Evolutionary conservation across 2,329 filamentous ascomycete species (phyloP).

Genomic region (Fusarium sp.): DNA sequence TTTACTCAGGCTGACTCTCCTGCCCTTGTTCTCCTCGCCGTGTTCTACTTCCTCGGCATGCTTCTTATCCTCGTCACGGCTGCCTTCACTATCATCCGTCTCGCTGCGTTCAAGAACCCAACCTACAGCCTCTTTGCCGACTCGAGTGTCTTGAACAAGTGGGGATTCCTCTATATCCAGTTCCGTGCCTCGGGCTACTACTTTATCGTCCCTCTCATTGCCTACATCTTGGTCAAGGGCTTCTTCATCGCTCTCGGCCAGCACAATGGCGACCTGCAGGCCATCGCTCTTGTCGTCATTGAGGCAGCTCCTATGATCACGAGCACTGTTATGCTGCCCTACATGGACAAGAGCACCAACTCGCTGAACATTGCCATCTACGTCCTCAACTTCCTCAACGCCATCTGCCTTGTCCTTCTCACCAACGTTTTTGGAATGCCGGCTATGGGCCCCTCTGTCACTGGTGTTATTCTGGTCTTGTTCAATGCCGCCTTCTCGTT

Average conservation of each 20-base stretch:
- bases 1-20: conserved; percentile 87
- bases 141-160: conserved; percentile 91
- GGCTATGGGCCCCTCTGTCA: conserved; percentile 83
- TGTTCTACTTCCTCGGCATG: conserved; percentile 89
- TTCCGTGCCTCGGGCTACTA: conserved; percentile 97
- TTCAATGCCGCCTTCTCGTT: conserved; percentile 86
- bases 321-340: conserved; percentile 84
- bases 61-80: conserved; percentile 83
- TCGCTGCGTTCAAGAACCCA: conserved; percentile 94
- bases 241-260: conserved; percentile 90
- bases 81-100: conserved; percentile 88
- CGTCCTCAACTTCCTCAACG: conserved; percentile 89
- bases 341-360: conserved; percentile 99
- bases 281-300: conserved; percentile 83
- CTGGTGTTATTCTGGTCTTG: conserved; percentile 90
- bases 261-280: conserved; percentile 77
- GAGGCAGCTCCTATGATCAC: conserved; percentile 82
- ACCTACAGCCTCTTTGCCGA: conserved; percentile 97
- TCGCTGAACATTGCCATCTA: conserved; percentile 94
- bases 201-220: conserved; percentile 84
- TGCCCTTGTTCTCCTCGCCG: conserved; percentile 85
- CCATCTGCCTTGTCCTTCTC: conserved; percentile 90
- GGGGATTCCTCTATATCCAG: conserved; percentile 97
- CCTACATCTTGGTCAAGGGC: conserved; percentile 84
- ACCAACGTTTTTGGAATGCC: conserved; percentile 87